These are phyloP conservation scores for Quercus parvula DNA, from an alignment of 306 rosid species.

Conservation along the genomic window DNA sequence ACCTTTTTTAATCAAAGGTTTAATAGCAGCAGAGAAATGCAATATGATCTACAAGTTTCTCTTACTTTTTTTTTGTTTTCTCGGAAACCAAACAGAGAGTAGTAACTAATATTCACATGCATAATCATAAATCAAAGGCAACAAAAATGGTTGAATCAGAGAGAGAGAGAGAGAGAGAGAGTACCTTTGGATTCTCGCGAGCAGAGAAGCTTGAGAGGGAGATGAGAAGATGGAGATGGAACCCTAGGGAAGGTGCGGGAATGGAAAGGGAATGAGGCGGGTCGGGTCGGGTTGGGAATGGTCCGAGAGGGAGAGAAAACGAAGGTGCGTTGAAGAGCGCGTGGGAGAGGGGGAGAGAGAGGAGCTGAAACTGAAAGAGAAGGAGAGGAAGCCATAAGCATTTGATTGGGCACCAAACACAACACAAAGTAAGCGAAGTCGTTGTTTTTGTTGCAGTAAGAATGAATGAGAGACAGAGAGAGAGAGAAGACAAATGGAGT, in stretches of 20 bases:
- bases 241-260: slow-evolving; percentile 23
- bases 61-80: neutral
- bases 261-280: slow-evolving; percentile 33
- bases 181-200: slow-evolving; percentile 46
- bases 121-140: neutral
- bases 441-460: too few species aligned
- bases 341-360: slow-evolving; percentile 21
- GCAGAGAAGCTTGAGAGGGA: slow-evolving; percentile 35
- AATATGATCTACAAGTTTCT: neutral
- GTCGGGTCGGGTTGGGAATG: slow-evolving; percentile 2
- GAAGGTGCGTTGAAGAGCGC: slow-evolving; percentile 14
- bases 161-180: slow-evolving; percentile 4
- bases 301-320: neutral
- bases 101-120: neutral
- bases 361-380: slow-evolving; percentile 11
- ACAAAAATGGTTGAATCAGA: neutral
- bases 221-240: slow-evolving; percentile 28
- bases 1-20: too few species aligned
- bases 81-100: neutral
- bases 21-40: neutral
- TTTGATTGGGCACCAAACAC: too few species aligned
- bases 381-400: slow-evolving; percentile 26
- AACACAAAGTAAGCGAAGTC: too few species aligned
- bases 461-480: too few species aligned
- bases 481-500: too few species aligned